Evolutionary conservation across 768 basidiomycete genomes (phyloP), one percentile per base, ranked within the genome.

Genomic region (Serendipita sp.): DNA sequence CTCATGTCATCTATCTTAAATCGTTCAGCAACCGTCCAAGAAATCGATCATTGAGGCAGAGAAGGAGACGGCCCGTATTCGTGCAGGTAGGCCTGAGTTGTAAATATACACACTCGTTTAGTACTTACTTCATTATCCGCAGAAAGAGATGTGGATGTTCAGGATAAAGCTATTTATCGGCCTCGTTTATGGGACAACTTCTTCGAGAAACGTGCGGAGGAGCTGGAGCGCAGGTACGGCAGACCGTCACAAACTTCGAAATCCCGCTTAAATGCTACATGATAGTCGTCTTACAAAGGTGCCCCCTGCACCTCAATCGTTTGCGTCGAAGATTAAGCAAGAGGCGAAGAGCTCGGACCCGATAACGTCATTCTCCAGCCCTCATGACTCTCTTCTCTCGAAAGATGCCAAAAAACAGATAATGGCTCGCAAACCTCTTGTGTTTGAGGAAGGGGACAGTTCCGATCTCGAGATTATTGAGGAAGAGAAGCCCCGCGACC

Each of bases 121-220:
- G 9, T 26, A 30, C 53, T 34, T 3, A 24, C 13, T n/a, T n/a
- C 9, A n/a, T 9, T 26, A 22, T 30, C 53, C 28, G 9, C n/a
- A 58, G 53, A 28, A 33, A 24, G 53, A 33, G 53, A 58, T 20
- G 24, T 58, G 26, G 53, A 58, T 33, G 53, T 58, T n/a, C 53
- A 58, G 33, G 53, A 58, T 11, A 58, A 58, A 24, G 53, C 53
- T 4, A 9, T 24, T 9, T 58, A 58, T 31, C 24, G 24, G 20
- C 53, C 53, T 26, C 20, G 22, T n/a, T 30, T 31, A 28, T 58
- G 22, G 17, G 20, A n/a, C 20, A 58, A 24, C 31, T 58, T 26
- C 26, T 58, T 58, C 20, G 24, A 58, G 26, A 58, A 58, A n/a
- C n/a, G 33, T 26, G 53, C 53, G 13, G 53, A 28, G n/a, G 26